Base-by-base conservation (phyloP, 805 yeast species). In the Saturnispora ahearnii region DNA sequence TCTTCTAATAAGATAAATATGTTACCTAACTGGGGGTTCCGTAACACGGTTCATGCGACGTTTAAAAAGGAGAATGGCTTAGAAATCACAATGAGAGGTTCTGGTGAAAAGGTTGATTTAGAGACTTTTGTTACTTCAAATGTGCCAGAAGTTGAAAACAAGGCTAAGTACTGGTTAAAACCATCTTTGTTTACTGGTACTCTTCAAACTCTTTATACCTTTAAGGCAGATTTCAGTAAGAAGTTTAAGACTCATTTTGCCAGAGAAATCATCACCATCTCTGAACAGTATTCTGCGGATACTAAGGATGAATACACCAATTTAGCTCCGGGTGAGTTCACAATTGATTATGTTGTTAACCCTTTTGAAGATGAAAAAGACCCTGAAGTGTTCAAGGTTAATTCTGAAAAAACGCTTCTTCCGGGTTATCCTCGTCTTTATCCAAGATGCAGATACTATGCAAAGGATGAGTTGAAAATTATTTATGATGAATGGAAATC, bases 391-490 rank as follows among this genome's bases (percentile, higher is more conserved):
- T 67, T 67, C 48, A 49, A 56, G 60, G 63, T 56, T 55, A 65
- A 49, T 38, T 62, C 45, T 64, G 49, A 47, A 44, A 68, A 62
- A 66, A 82, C 68, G 44, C 66, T 65, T 57, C 79, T 70, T 65
- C 81, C 70, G 55, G 74, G 66, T 45, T 75, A 71, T 74, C 83
- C 83, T 33, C 70, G 76, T 49, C 67, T 83, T 46, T 88, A 84
- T 37, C 86, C 87, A 26, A 70, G 89, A 55, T 82, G 87, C 1
- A 73, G 85, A 61, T 84, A 76, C 60, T 64, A 81, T 52, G 69
- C 76, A 26, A 73, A 73, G 1, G 62, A 63, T 1, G 79, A 77
- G 54, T 66, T 77, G 30, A 56, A 55, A 4, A 57, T 46, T 2
- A 47, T 73, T 3, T 59, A 70, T 37, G 57, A 60, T 3, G 59